A percentile compares a stretch with the other conserved stretches of the same genome.
phyloP scores from a whole-genome alignment of 176 grass and related monocot species.

The Carex parvula region DNA sequence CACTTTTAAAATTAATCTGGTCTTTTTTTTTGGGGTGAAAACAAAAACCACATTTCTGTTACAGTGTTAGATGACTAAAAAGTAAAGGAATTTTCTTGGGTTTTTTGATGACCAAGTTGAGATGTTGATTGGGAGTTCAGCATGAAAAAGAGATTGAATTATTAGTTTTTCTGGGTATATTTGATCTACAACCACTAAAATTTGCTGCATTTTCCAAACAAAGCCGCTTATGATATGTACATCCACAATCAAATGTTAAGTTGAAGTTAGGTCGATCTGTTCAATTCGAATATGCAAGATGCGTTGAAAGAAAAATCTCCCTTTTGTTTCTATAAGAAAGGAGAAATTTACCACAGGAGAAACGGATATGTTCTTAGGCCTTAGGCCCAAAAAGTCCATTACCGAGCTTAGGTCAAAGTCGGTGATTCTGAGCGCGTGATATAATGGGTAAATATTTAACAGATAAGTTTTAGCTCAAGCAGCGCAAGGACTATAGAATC shows the following conservation, averaged over 20 bases:
- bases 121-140: not conserved
- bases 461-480: too few relatives aligned
- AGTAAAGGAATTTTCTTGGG: too few relatives aligned
- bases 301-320: not conserved
- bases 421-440: too few relatives aligned
- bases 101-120: too few relatives aligned
- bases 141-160: not conserved
- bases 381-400: too few relatives aligned
- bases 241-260: not conserved
- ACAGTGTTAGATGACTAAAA: too few relatives aligned
- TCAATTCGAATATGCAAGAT: not conserved
- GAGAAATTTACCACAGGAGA: not conserved
- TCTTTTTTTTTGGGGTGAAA: not conserved
- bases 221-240: not conserved
- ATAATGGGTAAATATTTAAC: too few relatives aligned
- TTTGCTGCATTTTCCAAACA: not conserved
- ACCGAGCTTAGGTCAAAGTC: too few relatives aligned
- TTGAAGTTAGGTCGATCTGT: not conserved
- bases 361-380: not conserved
- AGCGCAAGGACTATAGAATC: too few relatives aligned
- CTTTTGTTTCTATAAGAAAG: not conserved
- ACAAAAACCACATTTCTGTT: not conserved
- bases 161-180: too few relatives aligned
- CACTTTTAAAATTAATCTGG: not conserved
- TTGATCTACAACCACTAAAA: not conserved